Base-by-base conservation (phyloP, 106 monocot species). In the Phalaenopsis equestris region DNA sequence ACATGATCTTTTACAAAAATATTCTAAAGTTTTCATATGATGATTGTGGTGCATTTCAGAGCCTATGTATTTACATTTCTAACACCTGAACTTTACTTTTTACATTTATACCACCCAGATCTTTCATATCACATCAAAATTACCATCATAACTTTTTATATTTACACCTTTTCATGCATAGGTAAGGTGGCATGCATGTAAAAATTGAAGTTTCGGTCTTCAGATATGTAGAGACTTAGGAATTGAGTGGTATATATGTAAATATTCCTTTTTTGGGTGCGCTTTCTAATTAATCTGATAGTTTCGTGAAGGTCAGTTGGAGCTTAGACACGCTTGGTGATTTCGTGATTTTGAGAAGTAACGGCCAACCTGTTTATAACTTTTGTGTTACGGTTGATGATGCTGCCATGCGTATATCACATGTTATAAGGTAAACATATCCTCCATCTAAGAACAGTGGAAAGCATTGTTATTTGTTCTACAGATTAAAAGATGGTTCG, bases 371-470 rank as follows among this genome's bases (percentile, higher is more conserved):
- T 61, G 98, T 99, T 10, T 99, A 99, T 81, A 99, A 99, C 83
- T 99, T 99, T 77, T 99, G 98, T 85, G 98, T 99, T 47, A 99
- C 98, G 18, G 93, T 99, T 88, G 98, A 99, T 91, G 98, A 99
- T 91, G 94, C 95, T 72, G 93, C 87, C 64, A 99, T 99, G 98
- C 85, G 47, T 74, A 93, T 99, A 75, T 95, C 98, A 38, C 98
- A 99, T 87, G 98, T 99, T 81, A 93, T 99, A 65, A 95, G 98
- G 98, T 99, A 72, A 57, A 18, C 6, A 36, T 70, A 81, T 6
- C 24, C 18, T 80, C 73, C 55, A 73, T 16, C 21, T 78, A 78
- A 46, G 4, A 41, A 73, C 61, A 37, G 18, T 56, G 18, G 38
- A 12, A 30, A 18, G 7, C 74, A 42, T 61, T 75, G 45, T 19